Evolutionary conservation across 148 eudicot species (phyloP).

Genomic region (Spergularia bocconei): DNA sequence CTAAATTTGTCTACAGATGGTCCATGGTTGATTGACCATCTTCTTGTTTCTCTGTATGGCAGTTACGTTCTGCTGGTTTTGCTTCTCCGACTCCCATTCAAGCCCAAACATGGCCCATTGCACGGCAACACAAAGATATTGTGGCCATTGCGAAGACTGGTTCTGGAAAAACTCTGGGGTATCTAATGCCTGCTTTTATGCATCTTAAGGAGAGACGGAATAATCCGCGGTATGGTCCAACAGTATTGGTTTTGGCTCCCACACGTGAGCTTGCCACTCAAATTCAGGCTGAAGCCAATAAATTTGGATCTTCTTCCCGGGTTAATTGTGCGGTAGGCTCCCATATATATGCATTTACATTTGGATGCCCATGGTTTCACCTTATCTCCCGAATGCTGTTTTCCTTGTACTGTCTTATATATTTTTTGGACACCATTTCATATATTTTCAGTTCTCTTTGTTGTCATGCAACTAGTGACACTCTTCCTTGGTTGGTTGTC

Average conservation of each 20-base stretch:
- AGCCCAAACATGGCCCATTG: slow-evolving; percentile 99
- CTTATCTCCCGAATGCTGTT: neutral
- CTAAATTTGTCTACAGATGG: neutral
- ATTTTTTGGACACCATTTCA: neutral
- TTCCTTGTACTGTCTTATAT: neutral
- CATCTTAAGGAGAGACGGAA: slow-evolving; percentile 65
- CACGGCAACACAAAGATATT: slow-evolving; percentile 78
- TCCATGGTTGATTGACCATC: slow-evolving; percentile 13
- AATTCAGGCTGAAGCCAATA: slow-evolving; percentile 83
- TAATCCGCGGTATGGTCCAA: slow-evolving; percentile 83
- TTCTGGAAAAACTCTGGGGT: slow-evolving; percentile 96
- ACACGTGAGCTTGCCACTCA: slow-evolving; percentile 97
- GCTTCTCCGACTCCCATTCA: slow-evolving; percentile 94
- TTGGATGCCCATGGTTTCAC: neutral
- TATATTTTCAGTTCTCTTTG: neutral
- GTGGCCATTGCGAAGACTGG: slow-evolving; percentile 99
- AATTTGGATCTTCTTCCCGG: slow-evolving; percentile 86
- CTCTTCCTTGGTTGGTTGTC: slow-evolving; percentile 8
- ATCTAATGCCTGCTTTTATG: slow-evolving; percentile 88
- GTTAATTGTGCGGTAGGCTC: slow-evolving; percentile 72
- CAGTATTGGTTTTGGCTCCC: slow-evolving; percentile 89
- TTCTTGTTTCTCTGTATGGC: slow-evolving; percentile 29
- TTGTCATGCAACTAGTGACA: neutral
- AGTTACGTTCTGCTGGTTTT: slow-evolving; percentile 86
- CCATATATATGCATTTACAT: neutral